Percentiles rank a stretch among this genome's conserved stretches.
Conservation (phyloP, 2,329 filamentous ascomycete species). For the Cordyceps cateniannulata region DNA sequence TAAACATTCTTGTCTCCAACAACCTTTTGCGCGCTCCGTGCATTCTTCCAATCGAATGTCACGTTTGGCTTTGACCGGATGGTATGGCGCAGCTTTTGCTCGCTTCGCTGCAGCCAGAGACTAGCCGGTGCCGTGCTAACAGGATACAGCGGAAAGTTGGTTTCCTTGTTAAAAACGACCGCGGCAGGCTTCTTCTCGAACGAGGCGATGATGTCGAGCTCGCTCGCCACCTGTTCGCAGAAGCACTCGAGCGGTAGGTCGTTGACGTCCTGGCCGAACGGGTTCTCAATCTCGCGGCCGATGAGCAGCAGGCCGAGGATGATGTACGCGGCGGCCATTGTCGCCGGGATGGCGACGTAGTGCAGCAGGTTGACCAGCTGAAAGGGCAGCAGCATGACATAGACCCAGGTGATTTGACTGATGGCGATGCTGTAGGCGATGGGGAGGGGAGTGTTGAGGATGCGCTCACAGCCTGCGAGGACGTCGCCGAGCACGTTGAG, state of each 20-base stretch:
- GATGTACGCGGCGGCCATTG: constrained; percentile 68
- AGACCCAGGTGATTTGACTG: constrained; percentile 80
- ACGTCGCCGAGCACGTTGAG: constrained; percentile 64
- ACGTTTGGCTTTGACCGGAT: constrained; percentile 35
- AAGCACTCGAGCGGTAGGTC: constrained; percentile 71
- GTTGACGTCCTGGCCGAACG: constrained; percentile 78
- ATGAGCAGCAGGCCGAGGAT: constrained; percentile 71
- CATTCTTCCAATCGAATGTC: constrained; percentile 27
- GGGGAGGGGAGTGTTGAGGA: constrained; percentile 75
- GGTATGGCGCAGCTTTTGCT: constrained; percentile 31
- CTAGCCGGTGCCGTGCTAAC: constrained; percentile 35
- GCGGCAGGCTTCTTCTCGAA: constrained; percentile 29
- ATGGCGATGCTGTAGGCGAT: constrained; percentile 80
- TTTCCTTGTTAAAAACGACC: constrained; percentile 25
- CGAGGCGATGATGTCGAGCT: constrained; percentile 67
- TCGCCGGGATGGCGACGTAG: constrained; percentile 75
- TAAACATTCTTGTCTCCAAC: constrained; percentile 6
- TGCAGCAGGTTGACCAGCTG: constrained; percentile 59
- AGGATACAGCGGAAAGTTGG: constrained; percentile 52
- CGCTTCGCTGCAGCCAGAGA: constrained; percentile 35
- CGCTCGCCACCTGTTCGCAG: constrained; percentile 66
- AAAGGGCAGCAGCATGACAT: constrained; percentile 75
- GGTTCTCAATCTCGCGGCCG: constrained; percentile 77
- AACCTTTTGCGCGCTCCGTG: constrained; percentile 6
- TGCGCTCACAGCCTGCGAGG: constrained; percentile 65